A percentile compares a stretch with the other conserved stretches of the same genome.
Conservation (phyloP, 352 stramenopile species). For the Phytophthora pistaciae region DNA sequence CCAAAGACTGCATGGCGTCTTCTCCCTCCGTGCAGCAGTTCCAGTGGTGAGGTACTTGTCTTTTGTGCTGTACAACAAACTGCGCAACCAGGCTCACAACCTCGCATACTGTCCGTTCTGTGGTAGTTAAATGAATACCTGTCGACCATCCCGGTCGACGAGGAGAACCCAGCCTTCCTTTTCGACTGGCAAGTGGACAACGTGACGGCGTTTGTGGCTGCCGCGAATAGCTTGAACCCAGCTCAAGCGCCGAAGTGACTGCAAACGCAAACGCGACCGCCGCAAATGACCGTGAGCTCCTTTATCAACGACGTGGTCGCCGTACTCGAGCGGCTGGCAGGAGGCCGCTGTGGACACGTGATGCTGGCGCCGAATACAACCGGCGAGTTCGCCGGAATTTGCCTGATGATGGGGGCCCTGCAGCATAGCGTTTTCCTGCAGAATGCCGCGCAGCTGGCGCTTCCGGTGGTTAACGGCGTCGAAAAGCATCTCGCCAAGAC, state of each 20-base stretch:
- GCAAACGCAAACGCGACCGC: constrained; percentile 27
- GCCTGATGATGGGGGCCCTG: too few species aligned
- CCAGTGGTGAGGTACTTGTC: too few species aligned
- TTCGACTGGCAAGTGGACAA: constrained; percentile 26
- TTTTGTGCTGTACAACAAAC: too few species aligned
- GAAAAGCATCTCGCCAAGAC: constrained; percentile 29
- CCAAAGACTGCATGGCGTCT: too few species aligned
- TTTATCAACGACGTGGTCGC: constrained; percentile 32
- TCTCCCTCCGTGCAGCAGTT: too few species aligned
- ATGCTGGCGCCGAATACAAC: constrained; percentile 31
- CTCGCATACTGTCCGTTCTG: too few species aligned
- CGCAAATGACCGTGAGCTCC: constrained; percentile 29
- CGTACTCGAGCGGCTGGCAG: constrained; percentile 24
- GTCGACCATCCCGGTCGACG: too few species aligned
- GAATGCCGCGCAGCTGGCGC: constrained; percentile 24
- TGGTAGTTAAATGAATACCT: too few species aligned
- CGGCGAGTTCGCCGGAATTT: constrained; percentile 24
- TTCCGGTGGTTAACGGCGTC: constrained; percentile 40
- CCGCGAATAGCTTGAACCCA: constrained; percentile 25
- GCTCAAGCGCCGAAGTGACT: constrained; percentile 25
- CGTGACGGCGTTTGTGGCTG: constrained; percentile 24
- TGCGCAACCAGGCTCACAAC: too few species aligned
- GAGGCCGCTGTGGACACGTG: constrained; percentile 18
- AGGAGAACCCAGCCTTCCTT: too few species aligned
- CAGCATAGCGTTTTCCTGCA: constrained; percentile 29